Base-by-base conservation (phyloP, 2,329 filamentous ascomycete genomes). In the Trichocomaceae sp. region DNA sequence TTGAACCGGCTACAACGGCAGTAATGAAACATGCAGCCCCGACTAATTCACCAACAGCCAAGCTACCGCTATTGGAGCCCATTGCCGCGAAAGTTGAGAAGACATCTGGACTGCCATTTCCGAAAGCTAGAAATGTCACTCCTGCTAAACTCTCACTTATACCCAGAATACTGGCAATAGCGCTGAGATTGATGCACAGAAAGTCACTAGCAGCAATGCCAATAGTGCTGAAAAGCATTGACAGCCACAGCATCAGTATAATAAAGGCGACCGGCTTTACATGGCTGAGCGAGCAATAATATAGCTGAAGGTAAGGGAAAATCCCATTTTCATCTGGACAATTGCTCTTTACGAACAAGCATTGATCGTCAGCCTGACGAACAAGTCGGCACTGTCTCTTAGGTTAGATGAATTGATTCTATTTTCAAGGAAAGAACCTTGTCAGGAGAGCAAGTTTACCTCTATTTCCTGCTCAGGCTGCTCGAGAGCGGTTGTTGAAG, bases 21-120 rank as follows among this genome's bases (percentile, higher is more conserved):
- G 91, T 95, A 70, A 99, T 99, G 74, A 99, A 99, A 59, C 89
- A 85, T 33, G 93, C 93, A 10, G 93, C 93, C 33, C 93, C 93
- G 52, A 99, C 90, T 50, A 99, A 79, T 74, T 99, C 93, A 46
- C 93, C 93, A 41, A 99, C 84, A 1, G 93, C 93, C 78, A 99
- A 82, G 75, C 91, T 95, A n/a, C 92, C 92, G 68, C 91, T 96
- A 66, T 97, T 90, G 22, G 91, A 96, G 65, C 85, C 86, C 90
- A 99, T 97, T 62, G 93, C 95, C 15, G 93, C 93, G 73, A 99
- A 97, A 2, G 93, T 99, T 61, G 91, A 96, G 72, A 99, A 99
- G 46, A 99, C 91, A 72, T 99, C 93, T 2, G 93, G 93, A 58
- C 92, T 97, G 51, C 93, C 93, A 76, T 99, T 99, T 60, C 93